Evolutionary conservation across 768 basidiomycete genomes (phyloP), one percentile per base, ranked within the genome.

Genomic region (Mycena maculata): DNA sequence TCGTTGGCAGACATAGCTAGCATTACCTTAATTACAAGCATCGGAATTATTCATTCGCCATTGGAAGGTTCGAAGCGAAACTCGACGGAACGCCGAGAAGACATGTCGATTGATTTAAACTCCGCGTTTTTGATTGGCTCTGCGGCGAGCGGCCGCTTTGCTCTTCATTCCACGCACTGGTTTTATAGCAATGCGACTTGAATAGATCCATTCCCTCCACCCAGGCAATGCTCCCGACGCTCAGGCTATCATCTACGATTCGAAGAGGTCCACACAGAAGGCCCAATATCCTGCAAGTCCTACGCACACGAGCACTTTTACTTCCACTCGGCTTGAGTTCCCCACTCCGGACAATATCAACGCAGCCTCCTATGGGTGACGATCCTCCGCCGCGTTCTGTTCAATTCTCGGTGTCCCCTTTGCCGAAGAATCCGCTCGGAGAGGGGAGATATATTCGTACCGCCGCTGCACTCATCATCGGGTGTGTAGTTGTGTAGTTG

Each of bases 391-490:
- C 49, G 27, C 30, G n/a, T 11, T 2, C 60, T 1, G 20, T 47
- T 20, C n/a, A 47, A 18, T 90, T 90, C 75, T 75, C 84, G 3
- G 70, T 86, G 47, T 90, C 91, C 1, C 83, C 87, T 22, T 73
- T 90, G 27, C 88, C 91, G 8, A 76, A 78, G 47, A 92, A 92
- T 73, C 89, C 89, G 28, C 78, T 92, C 0, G 90, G 92, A 2
- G 87, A 91, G 66, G 91, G 90, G 9, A 82, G 80, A 25, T 89
- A 86, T 74, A 94, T 96, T 75, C 82, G 85, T 72, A 90, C 89
- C 0, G 92, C 93, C 0, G 92, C 85, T 27, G 91, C 90, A 0
- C 82, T 94, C 64, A 85, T 94, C 48, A 93, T 94, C 68, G 92
- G 92, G 92, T 55, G 82, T 80, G 27, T 52, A 54, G 16, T 15